Base-by-base conservation (phyloP, 345 rosid genomes). In the Camelina laxa region DNA sequence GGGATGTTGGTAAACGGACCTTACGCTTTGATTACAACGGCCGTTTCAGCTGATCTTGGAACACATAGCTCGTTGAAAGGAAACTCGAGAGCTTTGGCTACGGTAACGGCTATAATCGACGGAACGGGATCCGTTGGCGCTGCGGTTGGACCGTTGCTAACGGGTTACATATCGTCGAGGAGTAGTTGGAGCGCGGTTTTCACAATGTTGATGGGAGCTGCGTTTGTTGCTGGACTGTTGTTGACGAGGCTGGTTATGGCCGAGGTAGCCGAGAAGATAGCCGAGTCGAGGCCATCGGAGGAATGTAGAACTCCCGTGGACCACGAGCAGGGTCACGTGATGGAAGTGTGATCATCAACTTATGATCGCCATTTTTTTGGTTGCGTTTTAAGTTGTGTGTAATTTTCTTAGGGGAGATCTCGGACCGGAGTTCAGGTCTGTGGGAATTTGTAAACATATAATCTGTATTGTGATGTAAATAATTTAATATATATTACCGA, bases 111-210 rank as follows among this genome's bases (percentile, higher is more conserved):
- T 17, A 95, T 95, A 17, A 92, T 95, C 49, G 97, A 95, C 38
- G 99, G 99, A 61, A 95, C 99, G 1, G 99, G 99, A 62, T 95
- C 99, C 0, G 85, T 95, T 3, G 99, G 99, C 49, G 99, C 99
- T 2, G 98, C 99, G 24, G 79, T 95, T 30, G 99, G 98, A n/a
- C 99, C 99, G 6, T 35, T 95, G 19, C 39, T 95, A 51, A 90
- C 99, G 0, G 98, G 99, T 31, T 95, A 92, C 65, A 90, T 95
- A 38, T 95, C 97, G 3, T 80, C 92, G 2, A 80, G 68, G 80
- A 53, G 78, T 71, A 92, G 98, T 81, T 95, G 99, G 99, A 84
- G 66, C 4, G 87, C 88, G 9, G 99, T 95, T 74, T 95, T 92
- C 78, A 79, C 92, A 1, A 92, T 95, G 97, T 82, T 95, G 71